Base-by-base conservation (phyloP, 208 protist species). In the Crithidia expoeki region DNA sequence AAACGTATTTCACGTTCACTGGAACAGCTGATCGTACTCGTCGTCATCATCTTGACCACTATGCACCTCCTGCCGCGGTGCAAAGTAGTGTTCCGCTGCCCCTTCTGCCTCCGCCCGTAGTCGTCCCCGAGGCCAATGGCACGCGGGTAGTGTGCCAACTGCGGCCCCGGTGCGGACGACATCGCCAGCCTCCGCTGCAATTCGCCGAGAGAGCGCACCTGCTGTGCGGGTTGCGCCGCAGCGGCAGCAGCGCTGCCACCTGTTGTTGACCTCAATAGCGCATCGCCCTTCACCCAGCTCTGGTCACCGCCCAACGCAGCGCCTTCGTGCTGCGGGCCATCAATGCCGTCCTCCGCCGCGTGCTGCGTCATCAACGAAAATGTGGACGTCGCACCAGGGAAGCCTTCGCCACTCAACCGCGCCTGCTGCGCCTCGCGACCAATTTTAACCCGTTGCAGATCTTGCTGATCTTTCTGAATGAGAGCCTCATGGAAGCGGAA, bases 401-500 rank as follows among this genome's bases (percentile, higher is more conserved):
- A n/a, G 36, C 36, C 42, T n/a, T 5, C 19, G 14, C 38, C 52
- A 28, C 68, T 74, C 52, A 46, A 55, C 1, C 38, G 42, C 11
- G 51, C 77, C 49, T 76, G 61, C 34, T 53, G 55, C 32, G 65
- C 36, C 49, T 74, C 72, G 2, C 72, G 64, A 30, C 66, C 50
- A 34, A 78, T 74, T 27, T 84, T 78, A 3, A 83, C 74, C 25
- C 76, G 73, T 49, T 84, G 68, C 34, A 92, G 58, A 50, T 87
- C 86, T 25, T 81, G 69, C 17, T 79, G 78, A 55, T 96, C 92
- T 36, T 81, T 68, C 59, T 90, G 58, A 50, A 93, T 68, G 36
- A 96, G 72, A 32, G 88, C 79, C 64, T 96, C 92, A 34, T 89
- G 87, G 68, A 95, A 96, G 49, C 84, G 83, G 56, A 96, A 96